These are phyloP conservation scores for Kappamyces sp. DNA, from an alignment of 192 early-diverging fungal species.

Conservation along the genomic window DNA sequence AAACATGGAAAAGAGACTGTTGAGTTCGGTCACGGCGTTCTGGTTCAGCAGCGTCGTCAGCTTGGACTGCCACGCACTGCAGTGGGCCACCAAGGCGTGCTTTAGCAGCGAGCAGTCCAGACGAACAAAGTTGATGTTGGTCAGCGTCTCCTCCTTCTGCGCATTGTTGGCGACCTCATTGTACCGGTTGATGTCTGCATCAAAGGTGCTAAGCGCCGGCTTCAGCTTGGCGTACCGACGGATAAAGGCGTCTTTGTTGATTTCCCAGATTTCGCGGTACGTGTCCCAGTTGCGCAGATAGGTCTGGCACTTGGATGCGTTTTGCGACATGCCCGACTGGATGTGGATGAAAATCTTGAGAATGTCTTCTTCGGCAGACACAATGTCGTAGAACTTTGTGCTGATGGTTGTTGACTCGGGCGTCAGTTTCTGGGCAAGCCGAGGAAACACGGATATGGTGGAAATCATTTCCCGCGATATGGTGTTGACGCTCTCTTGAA, in stretches of 20 bases:
- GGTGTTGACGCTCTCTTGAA: slow-evolving; percentile 53
- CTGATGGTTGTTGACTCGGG: slow-evolving; percentile 20
- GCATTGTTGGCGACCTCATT: slow-evolving; percentile 66
- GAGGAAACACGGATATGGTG: slow-evolving; percentile 43
- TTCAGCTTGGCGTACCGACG: slow-evolving; percentile 60
- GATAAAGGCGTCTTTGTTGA: slow-evolving; percentile 66
- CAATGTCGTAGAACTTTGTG: slow-evolving; percentile 44
- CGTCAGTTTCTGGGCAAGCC: slow-evolving; percentile 32
- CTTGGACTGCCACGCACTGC: slow-evolving; percentile 57
- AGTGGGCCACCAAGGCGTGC: slow-evolving; percentile 57
- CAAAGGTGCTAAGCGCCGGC: slow-evolving; percentile 58
- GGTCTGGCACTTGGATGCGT: slow-evolving; percentile 51
- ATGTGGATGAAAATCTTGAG: slow-evolving; percentile 52
- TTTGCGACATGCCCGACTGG: slow-evolving; percentile 54
- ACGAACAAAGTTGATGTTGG: slow-evolving; percentile 58
- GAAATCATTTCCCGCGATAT: slow-evolving; percentile 57
- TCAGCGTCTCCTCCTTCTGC: slow-evolving; percentile 62
- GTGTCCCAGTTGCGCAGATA: slow-evolving; percentile 61
- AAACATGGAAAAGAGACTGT: slow-evolving; percentile 53
- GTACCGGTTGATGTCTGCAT: slow-evolving; percentile 62
- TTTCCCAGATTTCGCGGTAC: slow-evolving; percentile 66
- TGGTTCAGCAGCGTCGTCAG: slow-evolving; percentile 55
- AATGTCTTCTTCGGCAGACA: slow-evolving; percentile 55
- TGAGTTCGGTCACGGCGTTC: slow-evolving; percentile 51
- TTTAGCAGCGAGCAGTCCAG: slow-evolving; percentile 57